Evolutionary conservation across 106 monocot species (phyloP).

Genomic region (Vanilla planifolia): DNA sequence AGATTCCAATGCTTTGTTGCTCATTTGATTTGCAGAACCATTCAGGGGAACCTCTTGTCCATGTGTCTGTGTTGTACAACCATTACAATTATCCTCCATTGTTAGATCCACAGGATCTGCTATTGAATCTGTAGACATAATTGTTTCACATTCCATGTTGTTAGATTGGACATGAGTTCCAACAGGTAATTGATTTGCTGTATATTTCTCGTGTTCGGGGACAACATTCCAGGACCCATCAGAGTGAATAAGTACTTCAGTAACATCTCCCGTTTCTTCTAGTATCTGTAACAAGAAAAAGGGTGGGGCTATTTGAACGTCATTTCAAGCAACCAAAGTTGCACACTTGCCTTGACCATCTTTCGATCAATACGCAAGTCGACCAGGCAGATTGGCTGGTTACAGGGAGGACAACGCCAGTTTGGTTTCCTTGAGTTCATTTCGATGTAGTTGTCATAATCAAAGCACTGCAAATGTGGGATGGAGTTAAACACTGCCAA

Average conservation of each 20-base stretch:
- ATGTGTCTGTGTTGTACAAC: background rate
- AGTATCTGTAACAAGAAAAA: conserved; percentile 35
- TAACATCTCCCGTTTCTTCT: conserved; percentile 30
- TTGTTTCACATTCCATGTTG: conserved; percentile 16
- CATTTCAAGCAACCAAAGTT: background rate
- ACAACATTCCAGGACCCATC: conserved; percentile 56
- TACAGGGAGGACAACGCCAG: conserved; percentile 93
- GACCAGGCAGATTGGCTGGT: conserved; percentile 54
- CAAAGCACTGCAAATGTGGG: conserved; percentile 68
- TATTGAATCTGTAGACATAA: background rate
- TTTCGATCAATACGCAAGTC: conserved; percentile 82
- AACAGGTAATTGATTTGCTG: conserved; percentile 5
- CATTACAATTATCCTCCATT: conserved; percentile 26
- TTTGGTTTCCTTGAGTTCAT: conserved; percentile 82
- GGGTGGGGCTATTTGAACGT: background rate
- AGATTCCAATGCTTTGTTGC: conserved; percentile 13
- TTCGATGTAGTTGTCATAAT: conserved; percentile 87
- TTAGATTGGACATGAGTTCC: conserved; percentile 9
- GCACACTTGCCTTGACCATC: conserved; percentile 69
- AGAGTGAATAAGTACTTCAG: conserved; percentile 39
- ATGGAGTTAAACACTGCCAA: background rate
- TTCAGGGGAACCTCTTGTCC: background rate
- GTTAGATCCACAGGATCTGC: conserved; percentile 45
- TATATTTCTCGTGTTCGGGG: conserved; percentile 16
- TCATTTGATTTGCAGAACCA: background rate